A percentile compares a stretch with the other conserved stretches of the same genome.
phyloP scores from a whole-genome alignment of 2,329 filamentous ascomycete species.

The Diaporthe amygdali region DNA sequence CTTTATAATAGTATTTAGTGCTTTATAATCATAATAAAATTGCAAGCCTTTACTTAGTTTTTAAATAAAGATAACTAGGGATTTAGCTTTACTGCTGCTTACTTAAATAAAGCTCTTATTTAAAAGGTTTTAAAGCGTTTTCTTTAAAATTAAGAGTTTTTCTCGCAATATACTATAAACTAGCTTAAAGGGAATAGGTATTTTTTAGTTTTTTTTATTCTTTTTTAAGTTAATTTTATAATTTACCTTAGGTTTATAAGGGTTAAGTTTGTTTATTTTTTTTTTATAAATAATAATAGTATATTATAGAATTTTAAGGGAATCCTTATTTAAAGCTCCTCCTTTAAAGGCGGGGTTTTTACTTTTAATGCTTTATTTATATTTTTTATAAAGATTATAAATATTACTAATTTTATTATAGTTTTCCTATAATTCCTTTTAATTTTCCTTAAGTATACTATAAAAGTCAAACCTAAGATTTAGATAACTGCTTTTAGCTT shows the following conservation, averaged over 20 bases:
- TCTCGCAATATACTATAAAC: neutral
- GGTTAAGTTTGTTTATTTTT: too few relatives aligned
- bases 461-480: neutral
- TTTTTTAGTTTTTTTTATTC: neutral
- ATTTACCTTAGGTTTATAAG: neutral
- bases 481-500: too few relatives aligned
- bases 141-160: too few relatives aligned
- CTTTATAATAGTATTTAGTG: neutral
- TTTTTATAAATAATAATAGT: too few relatives aligned
- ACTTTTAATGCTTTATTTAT: neutral
- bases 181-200: neutral
- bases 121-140: neutral
- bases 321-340: neutral
- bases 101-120: neutral
- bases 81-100: neutral
- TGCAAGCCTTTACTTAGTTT: neutral
- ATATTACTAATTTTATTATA: neutral
- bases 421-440: neutral
- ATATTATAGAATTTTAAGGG: neutral
- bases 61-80: neutral
- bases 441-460: neutral
- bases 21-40: neutral
- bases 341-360: neutral
- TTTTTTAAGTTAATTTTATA: neutral
- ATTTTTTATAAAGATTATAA: neutral